Percentiles rank a stretch among this genome's conserved stretches.
Conservation (phyloP, 257 asterid species). For the Solanum tarijense region DNA sequence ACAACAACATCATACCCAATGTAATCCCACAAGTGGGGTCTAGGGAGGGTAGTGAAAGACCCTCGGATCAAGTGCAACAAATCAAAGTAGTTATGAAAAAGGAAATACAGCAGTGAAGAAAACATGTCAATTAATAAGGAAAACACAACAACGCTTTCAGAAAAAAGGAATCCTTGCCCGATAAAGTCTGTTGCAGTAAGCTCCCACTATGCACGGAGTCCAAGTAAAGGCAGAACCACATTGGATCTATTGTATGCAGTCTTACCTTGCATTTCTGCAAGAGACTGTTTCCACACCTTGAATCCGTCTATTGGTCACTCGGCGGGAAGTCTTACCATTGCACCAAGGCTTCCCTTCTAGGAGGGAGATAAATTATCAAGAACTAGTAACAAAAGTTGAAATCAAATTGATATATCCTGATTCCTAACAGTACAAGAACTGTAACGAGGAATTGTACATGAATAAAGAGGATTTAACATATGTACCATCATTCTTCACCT, state of each 20-base stretch:
- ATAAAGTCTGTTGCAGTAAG: neutral
- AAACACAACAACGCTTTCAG: neutral
- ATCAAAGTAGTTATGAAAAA: neutral
- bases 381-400: neutral
- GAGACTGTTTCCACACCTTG: neutral
- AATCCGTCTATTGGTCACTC: neutral
- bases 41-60: neutral
- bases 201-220: neutral
- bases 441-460: neutral
- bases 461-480: neutral
- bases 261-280: neutral
- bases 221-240: neutral
- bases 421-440: neutral
- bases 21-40: neutral
- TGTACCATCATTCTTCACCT: neutral
- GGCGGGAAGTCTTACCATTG: neutral
- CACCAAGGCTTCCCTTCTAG: neutral
- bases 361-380: neutral
- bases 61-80: neutral
- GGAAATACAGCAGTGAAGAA: neutral
- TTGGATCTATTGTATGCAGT: neutral
- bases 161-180: neutral
- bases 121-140: neutral
- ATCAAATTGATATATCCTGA: neutral
- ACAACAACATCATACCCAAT: neutral